Evolutionary conservation across 176 grass and related monocot genomes (phyloP).

Genomic region (Chloris gayana): DNA sequence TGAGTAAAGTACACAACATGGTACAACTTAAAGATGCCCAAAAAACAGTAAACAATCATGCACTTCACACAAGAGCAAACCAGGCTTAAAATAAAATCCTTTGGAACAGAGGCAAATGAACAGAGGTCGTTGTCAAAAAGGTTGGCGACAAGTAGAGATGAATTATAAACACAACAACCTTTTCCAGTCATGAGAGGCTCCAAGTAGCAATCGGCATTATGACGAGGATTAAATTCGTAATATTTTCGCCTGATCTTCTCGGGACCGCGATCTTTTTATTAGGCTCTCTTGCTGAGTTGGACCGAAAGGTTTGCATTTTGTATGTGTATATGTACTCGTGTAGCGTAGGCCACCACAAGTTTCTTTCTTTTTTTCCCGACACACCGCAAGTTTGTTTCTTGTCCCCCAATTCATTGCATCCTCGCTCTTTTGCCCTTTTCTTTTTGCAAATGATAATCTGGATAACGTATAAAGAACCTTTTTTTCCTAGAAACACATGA

Average conservation of each 20-base stretch:
- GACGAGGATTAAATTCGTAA: conserved; percentile 11
- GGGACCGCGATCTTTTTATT: conserved; percentile 4
- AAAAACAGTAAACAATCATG: not conserved
- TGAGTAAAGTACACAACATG: too few species aligned
- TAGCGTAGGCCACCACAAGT: not conserved
- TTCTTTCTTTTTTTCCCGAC: not conserved
- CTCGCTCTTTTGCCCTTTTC: not conserved
- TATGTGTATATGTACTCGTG: not conserved
- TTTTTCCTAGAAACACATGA: too few species aligned
- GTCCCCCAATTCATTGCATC: too few species aligned
- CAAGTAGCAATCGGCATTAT: conserved; percentile 31
- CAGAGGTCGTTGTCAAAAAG: not conserved
- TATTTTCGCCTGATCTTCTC: conserved; percentile 8
- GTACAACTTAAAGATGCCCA: not conserved
- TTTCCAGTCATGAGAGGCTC: too few species aligned
- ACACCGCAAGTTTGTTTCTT: too few species aligned
- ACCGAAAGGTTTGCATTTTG: not conserved
- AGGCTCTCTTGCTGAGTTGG: not conserved
- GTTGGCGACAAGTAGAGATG: conserved; percentile 16
- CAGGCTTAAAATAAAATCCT: not conserved
- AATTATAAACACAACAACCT: not conserved
- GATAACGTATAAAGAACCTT: too few species aligned
- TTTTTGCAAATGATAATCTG: not conserved
- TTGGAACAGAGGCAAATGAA: not conserved
- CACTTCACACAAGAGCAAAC: not conserved